phyloP scores from a whole-genome alignment of 2,329 filamentous ascomycete genomes.

The Aureobasidium sp. region DNA sequence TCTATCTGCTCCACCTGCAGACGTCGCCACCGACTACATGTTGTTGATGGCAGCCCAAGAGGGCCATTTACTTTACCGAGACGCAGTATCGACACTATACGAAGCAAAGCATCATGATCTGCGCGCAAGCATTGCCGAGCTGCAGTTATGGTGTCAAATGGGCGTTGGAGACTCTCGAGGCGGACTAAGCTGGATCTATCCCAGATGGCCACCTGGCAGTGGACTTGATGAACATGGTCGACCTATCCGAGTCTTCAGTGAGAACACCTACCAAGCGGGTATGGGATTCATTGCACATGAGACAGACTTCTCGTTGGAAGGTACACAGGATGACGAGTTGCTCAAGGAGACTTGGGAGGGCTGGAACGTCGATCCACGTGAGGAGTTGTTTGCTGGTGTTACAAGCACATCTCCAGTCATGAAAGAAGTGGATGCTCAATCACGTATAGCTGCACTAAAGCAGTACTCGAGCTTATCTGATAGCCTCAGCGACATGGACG shows the following conservation, averaged over 20 bases:
- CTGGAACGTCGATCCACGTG: constrained; percentile 49
- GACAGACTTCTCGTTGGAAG: constrained; percentile 31
- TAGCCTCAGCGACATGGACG: constrained; percentile 59
- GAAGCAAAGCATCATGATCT: constrained; percentile 63
- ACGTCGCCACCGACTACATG: constrained; percentile 71
- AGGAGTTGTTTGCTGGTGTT: constrained; percentile 18
- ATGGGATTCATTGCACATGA: constrained; percentile 62
- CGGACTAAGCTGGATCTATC: constrained; percentile 84
- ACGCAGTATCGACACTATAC: constrained; percentile 64
- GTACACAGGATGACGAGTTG: constrained; percentile 50
- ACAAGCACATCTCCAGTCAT: neutral
- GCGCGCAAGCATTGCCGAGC: constrained; percentile 71
- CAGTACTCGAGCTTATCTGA: constrained; percentile 51
- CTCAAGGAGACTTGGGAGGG: constrained; percentile 59
- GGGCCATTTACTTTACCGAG: constrained; percentile 68
- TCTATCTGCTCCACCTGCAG: constrained; percentile 57
- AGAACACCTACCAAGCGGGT: constrained; percentile 66
- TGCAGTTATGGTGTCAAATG: constrained; percentile 97
- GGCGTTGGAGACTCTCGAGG: constrained; percentile 82
- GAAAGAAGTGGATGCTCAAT: neutral
- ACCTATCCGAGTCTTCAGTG: constrained; percentile 69
- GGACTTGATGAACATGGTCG: constrained; percentile 63
- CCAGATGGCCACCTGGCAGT: constrained; percentile 64
- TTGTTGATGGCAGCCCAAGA: constrained; percentile 79
- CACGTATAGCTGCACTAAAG: constrained; percentile 34